A percentile compares a stretch with the other conserved stretches of the same genome.
These are phyloP conservation scores for Claviceps pazoutovae DNA, from an alignment of 2,329 filamentous ascomycete species.

Conservation along the genomic window DNA sequence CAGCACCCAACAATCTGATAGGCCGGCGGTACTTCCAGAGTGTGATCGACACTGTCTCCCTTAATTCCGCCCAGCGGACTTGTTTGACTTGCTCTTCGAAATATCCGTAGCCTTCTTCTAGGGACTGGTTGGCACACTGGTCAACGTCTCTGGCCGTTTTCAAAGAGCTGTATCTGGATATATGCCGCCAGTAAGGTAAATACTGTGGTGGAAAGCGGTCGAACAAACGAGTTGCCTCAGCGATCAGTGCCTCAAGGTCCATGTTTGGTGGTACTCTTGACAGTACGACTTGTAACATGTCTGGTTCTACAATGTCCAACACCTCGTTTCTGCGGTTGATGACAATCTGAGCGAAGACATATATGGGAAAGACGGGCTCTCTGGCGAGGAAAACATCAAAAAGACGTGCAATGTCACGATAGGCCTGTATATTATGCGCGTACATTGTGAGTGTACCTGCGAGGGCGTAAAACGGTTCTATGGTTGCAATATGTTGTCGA, in stretches of 20 bases:
- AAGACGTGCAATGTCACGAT: constrained; percentile 73
- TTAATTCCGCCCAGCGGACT: constrained; percentile 48
- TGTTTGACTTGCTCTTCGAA: constrained; percentile 62
- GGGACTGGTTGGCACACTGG: constrained; percentile 37
- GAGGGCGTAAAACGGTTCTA: constrained; percentile 82
- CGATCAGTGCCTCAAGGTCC: constrained; percentile 65
- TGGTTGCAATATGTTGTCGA: constrained; percentile 58
- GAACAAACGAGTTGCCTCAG: constrained; percentile 50
- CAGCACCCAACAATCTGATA: constrained; percentile 44
- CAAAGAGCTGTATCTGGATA: constrained; percentile 66
- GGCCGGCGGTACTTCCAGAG: constrained; percentile 54
- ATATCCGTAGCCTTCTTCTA: constrained; percentile 50
- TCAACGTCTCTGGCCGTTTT: constrained; percentile 58
- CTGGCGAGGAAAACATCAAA: constrained; percentile 85
- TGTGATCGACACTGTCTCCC: constrained; percentile 16
- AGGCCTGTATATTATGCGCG: constrained; percentile 86
- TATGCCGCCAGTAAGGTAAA: constrained; percentile 55
- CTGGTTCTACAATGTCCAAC: constrained; percentile 81
- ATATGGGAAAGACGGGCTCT: constrained; percentile 79
- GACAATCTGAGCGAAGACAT: constrained; percentile 83
- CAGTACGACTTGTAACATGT: constrained; percentile 81
- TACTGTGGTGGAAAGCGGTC: constrained; percentile 54
- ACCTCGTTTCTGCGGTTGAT: constrained; percentile 69
- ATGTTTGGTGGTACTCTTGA: constrained; percentile 74
- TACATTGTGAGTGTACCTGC: constrained; percentile 93